Conservation (phyloP, 306 rosid species). For the Vigna nakashimae region DNA sequence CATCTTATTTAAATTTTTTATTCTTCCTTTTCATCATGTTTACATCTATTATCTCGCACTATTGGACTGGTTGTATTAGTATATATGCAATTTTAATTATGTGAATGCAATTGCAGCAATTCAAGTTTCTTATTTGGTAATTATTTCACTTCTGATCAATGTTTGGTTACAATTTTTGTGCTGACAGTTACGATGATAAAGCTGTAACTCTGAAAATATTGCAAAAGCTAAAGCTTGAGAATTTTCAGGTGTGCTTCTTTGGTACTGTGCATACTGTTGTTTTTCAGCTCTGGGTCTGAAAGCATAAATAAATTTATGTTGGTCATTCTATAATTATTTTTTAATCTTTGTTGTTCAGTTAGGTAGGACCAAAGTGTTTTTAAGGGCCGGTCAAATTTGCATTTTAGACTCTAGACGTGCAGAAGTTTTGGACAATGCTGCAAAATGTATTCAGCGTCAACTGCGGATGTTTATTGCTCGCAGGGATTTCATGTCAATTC, state of each 20-base stretch:
- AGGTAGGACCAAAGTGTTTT: conserved; percentile 87
- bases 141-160: conserved; percentile 18
- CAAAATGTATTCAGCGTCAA: conserved; percentile 67
- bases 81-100: neutral
- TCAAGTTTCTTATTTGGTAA: neutral
- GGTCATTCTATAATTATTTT: neutral
- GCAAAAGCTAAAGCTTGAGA: conserved; percentile 69
- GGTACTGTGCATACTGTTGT: neutral
- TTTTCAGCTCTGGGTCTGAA: conserved; percentile 7
- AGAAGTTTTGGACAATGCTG: conserved; percentile 84
- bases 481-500: conserved; percentile 63
- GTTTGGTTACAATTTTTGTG: conserved; percentile 19
- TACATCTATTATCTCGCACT: neutral
- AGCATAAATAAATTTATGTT: neutral
- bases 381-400: conserved; percentile 93
- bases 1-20: neutral
- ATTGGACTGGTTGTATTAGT: conserved; percentile 5
- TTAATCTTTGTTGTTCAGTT: conserved; percentile 52
- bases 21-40: conserved; percentile 10
- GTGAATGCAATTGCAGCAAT: neutral
- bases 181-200: conserved; percentile 73
- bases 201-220: conserved; percentile 65
- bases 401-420: conserved; percentile 77
- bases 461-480: conserved; percentile 65
- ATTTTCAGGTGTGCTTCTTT: conserved; percentile 70